phyloP scores from a whole-genome alignment of 306 rosid species.

The Dalbergia oliveri region DNA sequence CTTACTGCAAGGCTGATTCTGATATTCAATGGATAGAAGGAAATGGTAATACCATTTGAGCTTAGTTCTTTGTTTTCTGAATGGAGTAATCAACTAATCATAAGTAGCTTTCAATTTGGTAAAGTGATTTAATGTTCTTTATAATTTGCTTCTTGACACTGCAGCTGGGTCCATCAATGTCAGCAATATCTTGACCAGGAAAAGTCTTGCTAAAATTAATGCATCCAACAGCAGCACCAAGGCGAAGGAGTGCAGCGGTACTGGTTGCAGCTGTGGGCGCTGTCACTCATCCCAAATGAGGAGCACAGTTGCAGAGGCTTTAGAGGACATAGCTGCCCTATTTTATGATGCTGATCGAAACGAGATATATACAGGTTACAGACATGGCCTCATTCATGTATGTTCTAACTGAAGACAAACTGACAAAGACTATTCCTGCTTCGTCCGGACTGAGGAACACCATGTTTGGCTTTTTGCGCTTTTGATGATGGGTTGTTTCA shows the following conservation, averaged over 20 bases:
- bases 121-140: not conserved
- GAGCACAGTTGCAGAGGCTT: constrained; percentile 75
- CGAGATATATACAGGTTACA: constrained; percentile 88
- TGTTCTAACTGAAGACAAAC: constrained; percentile 74
- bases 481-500: constrained; percentile 25
- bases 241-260: constrained; percentile 52
- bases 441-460: constrained; percentile 15
- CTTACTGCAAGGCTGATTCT: constrained; percentile 92
- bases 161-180: constrained; percentile 90
- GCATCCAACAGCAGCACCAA: constrained; percentile 55
- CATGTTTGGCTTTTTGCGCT: not conserved
- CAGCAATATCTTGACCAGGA: constrained; percentile 91
- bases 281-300: constrained; percentile 55
- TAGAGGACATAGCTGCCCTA: constrained; percentile 92
- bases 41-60: constrained; percentile 59
- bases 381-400: constrained; percentile 87
- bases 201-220: constrained; percentile 82
- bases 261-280: constrained; percentile 57
- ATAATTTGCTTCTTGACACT: constrained; percentile 47
- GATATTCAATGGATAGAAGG: constrained; percentile 85
- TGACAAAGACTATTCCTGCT: constrained; percentile 9
- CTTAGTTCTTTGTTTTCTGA: constrained; percentile 15
- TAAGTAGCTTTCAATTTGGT: constrained; percentile 26
- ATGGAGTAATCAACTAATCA: not conserved
- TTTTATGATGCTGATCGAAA: constrained; percentile 91